Evolutionary conservation across 495 filamentous ascomycete species (phyloP), one percentile per base, ranked within the genome.

Genomic region (Penicillium flavigenum): DNA sequence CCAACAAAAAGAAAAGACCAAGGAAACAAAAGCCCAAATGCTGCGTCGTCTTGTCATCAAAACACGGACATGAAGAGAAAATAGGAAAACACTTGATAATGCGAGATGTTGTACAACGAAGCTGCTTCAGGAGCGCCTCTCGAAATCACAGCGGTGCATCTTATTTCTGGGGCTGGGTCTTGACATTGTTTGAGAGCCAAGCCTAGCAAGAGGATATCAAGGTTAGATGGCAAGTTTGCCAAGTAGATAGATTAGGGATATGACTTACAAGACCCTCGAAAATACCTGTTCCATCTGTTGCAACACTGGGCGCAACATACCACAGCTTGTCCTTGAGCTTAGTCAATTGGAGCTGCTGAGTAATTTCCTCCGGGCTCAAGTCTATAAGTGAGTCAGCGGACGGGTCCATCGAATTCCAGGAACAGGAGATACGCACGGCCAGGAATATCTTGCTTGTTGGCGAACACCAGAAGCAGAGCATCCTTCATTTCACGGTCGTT

Each of bases 401-500:
- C n/a, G 16, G 38, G 9, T 44, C 11, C 27, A 17, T 27, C 36
- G 22, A 31, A 19, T 19, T 22, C 50, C 14, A 53, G 43, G 22
- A 12, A 22, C 46, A 41, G 42, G 38, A 24, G 41, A 57, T 22
- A 78, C 86, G 49, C 79, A 97, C 93, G 90, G 63, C 88, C 90
- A 38, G 71, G 72, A 51, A 97, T 79, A 82, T 98, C 95, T 74
- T 98, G 94, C 82, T 98, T 98, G 75, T 98, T 98, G 24, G 95
- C 95, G 72, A 98, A 96, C 29, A 98, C 94, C 39, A 98, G 75
- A 51, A 98, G 76, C 62, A 97, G 75, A 24, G 91, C 90, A 69
- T 98, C 94, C 76, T 92, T 94, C 94, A 98, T 98, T 83, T 98
- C 94, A 46, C 92, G 83, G 68, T 98, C 94, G 66, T 92, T 89